These are phyloP conservation scores for Oryza coarctata DNA, from an alignment of 176 grass and related monocot species.

Conservation along the genomic window DNA sequence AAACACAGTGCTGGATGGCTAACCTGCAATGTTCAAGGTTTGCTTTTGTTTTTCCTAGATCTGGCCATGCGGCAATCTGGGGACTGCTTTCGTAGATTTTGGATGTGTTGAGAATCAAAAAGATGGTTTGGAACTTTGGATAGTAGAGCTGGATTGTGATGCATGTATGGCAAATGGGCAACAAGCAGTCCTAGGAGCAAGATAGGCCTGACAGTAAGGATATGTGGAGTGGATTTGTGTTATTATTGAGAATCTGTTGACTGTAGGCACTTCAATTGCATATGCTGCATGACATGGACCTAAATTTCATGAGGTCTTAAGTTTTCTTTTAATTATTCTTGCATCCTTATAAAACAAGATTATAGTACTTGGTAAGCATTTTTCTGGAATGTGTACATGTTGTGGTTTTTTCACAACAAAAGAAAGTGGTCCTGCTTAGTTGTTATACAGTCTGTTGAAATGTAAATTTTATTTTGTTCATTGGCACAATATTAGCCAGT, in stretches of 20 bases:
- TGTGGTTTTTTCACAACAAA: background rate
- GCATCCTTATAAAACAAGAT: background rate
- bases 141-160: constrained; percentile 57
- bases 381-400: background rate
- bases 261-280: constrained; percentile 11
- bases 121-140: constrained; percentile 56
- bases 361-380: constrained; percentile 9
- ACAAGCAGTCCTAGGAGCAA: constrained; percentile 49
- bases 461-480: background rate
- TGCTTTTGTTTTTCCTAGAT: constrained; percentile 63
- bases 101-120: constrained; percentile 44
- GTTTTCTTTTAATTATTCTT: constrained; percentile 11
- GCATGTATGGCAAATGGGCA: constrained; percentile 40
- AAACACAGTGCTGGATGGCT: constrained; percentile 30
- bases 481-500: background rate
- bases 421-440: background rate
- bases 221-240: constrained; percentile 40
- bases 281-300: background rate
- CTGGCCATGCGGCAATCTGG: constrained; percentile 48
- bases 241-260: constrained; percentile 21
- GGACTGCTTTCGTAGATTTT: constrained; percentile 47
- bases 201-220: constrained; percentile 58
- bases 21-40: constrained; percentile 46
- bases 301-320: background rate
- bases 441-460: constrained; percentile 20